Evolutionary conservation across 2,329 filamentous ascomycete species (phyloP).

Genomic region (Claviceps pazoutovae): DNA sequence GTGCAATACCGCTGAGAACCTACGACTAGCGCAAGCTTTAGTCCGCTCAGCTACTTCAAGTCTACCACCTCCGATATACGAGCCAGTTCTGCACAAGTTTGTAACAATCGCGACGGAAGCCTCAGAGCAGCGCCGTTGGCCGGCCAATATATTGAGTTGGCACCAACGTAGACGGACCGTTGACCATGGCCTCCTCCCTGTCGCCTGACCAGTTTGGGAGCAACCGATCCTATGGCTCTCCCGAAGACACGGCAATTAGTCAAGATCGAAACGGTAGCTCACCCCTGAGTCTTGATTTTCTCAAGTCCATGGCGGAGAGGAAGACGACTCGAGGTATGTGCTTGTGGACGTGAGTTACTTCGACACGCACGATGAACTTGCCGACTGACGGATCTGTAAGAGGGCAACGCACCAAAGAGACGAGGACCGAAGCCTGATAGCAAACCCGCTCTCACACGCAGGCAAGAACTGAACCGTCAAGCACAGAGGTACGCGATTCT

Average conservation of each 20-base stretch:
- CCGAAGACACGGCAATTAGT: slow-evolving; percentile 14
- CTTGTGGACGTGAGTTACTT: neutral
- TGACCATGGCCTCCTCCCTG: slow-evolving; percentile 24
- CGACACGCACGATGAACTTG: neutral
- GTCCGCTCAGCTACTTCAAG: neutral
- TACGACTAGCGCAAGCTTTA: neutral
- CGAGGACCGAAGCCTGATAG: slow-evolving; percentile 92
- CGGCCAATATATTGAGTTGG: neutral
- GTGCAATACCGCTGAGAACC: neutral
- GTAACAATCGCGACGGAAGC: neutral
- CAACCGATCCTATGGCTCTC: slow-evolving; percentile 13
- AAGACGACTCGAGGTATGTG: slow-evolving; percentile 57
- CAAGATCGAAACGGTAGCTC: slow-evolving; percentile 27
- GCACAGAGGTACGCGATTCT: slow-evolving; percentile 61
- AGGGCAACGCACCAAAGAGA: slow-evolving; percentile 76
- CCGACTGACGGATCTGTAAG: slow-evolving; percentile 25
- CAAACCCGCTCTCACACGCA: slow-evolving; percentile 80
- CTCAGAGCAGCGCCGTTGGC: neutral
- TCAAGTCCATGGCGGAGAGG: slow-evolving; percentile 58
- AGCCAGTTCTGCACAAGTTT: neutral
- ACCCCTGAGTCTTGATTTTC: slow-evolving; percentile 42
- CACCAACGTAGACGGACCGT: neutral
- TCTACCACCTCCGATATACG: neutral
- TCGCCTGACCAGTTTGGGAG: slow-evolving; percentile 25
- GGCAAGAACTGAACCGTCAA: slow-evolving; percentile 89